Evolutionary conservation across 257 asterid genomes (phyloP), one percentile per base, ranked within the genome.

Genomic region (Phtheirospermum japonicum): DNA sequence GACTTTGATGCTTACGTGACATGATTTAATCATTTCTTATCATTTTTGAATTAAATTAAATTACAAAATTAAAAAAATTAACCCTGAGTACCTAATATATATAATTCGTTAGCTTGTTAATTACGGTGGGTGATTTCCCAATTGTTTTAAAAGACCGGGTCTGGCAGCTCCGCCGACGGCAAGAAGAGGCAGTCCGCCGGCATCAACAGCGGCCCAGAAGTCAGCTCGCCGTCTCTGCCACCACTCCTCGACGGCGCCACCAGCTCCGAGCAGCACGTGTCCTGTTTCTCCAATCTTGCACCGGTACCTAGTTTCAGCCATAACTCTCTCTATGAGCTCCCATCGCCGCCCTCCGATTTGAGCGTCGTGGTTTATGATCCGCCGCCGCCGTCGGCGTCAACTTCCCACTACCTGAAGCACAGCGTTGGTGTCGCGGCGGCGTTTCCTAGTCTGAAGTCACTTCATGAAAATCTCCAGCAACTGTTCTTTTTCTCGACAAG

Each of bases 91-190:
- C n/a, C n/a, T n/a, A n/a, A n/a, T n/a, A n/a, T n/a, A n/a, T n/a
- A n/a, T n/a, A n/a, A n/a, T n/a, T n/a, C n/a, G n/a, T n/a, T n/a
- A n/a, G n/a, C n/a, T n/a, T n/a, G n/a, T n/a, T n/a, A n/a, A n/a
- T n/a, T n/a, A n/a, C n/a, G n/a, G 76, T 90, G 97, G 97, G 97
- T 90, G 18, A 90, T 90, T 42, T 90, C 95, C 4, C 76, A 96
- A 52, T 87, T 90, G 59, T 90, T 85, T 17, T 83, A 83, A 11
- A 90, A 87, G 78, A 64, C 72, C 14, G 72, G 77, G 1, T 9
- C 73, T 3, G 71, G 75, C 7, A 57, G 59, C 5, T 31, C 67
- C 46, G 50, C 72, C 48, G 80, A 67, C 34, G 79, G 79, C 11
- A 80, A 79, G 72, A 82, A 81, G 75, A 37, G 70, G 52, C 31